Evolutionary conservation across 148 eudicot species (phyloP), one percentile per base, ranked within the genome.

Genomic region (Diospyros lotus): DNA sequence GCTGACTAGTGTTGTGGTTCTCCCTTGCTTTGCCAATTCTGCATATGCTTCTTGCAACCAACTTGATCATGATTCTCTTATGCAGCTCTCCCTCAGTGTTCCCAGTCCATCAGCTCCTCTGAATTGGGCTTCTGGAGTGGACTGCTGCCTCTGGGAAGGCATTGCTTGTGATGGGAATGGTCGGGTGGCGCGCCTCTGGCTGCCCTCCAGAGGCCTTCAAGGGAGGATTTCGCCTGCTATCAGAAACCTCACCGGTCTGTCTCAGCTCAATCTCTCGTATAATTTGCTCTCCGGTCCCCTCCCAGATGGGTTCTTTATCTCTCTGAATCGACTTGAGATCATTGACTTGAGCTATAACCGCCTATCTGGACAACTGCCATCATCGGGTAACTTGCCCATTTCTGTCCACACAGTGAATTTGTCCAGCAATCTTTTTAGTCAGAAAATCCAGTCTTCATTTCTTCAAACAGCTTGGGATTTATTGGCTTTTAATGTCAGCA

Each of bases 11-110:
- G 8, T 48, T 48, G 52, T 72, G 3, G 14, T 64, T 17, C 54
- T 75, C 58, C 69, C 75, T 77, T 60, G 68, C 60, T 82, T 72
- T 46, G 56, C 54, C 6, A 46, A 58, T 69, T 54, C 85, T 58
- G 48, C 69, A 41, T 79, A 84, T 59, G 87, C 80, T 60, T 45
- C 73, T 12, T 88, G 94, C 75, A 79, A 82, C 65, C 76, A 48
- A 12, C 64, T 71, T 1, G 94, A 90, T 80, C 78, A 76, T 1
- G 81, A 74, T 43, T 80, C 96, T n/a, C 84, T 91, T 6, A 71
- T 85, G 1, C 63, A 75, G 7, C 84, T 91, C 69, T 83, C 86
- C 12, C 65, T 18, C 45, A 72, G 69, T 13, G 4, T 89, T 43
- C 64, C 84, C 12, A 58, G 72, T 75, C 45, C 83, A 2, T 48